Evolutionary conservation across 106 monocot genomes (phyloP).

Genomic region (Dendrobium huoshanense): DNA sequence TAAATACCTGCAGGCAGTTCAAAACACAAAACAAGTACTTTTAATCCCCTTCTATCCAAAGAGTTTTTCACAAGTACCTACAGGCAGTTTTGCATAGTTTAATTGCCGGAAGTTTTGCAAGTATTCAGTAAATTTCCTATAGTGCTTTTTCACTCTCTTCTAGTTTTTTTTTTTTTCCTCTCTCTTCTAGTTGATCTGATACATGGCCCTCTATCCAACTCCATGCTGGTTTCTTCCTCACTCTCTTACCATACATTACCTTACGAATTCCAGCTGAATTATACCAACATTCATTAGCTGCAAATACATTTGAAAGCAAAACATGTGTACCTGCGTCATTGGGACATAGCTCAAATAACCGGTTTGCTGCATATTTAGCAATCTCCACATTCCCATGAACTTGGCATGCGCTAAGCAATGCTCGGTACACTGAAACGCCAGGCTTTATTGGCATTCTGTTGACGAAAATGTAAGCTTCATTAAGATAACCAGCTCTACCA

Average conservation of each 20-base stretch:
- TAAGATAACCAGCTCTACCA: constrained; percentile 39
- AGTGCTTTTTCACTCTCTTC: too few relatives aligned
- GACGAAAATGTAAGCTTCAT: constrained; percentile 34
- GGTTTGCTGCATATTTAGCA: constrained; percentile 26
- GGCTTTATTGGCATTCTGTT: constrained; percentile 40
- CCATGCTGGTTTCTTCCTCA: constrained; percentile 37
- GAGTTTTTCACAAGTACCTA: too few relatives aligned
- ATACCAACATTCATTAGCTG: constrained; percentile 30
- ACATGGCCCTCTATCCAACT: constrained; percentile 29
- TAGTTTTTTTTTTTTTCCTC: too few relatives aligned
- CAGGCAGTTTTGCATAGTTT: too few relatives aligned
- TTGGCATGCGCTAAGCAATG: constrained; percentile 45
- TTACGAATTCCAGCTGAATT: constrained; percentile 24
- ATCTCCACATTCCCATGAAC: constrained; percentile 35
- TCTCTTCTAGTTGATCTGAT: background rate
- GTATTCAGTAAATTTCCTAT: too few relatives aligned
- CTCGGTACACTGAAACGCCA: constrained; percentile 32
- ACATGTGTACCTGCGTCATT: constrained; percentile 41
- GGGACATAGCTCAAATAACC: constrained; percentile 30
- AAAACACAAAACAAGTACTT: too few relatives aligned
- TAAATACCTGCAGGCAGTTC: too few relatives aligned
- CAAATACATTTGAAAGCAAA: constrained; percentile 43
- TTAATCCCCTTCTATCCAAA: too few relatives aligned
- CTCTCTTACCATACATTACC: constrained; percentile 22
- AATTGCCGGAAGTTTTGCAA: too few relatives aligned